Evolutionary conservation across 805 yeast species (phyloP).

Genomic region (Clavispora carvajalis): DNA sequence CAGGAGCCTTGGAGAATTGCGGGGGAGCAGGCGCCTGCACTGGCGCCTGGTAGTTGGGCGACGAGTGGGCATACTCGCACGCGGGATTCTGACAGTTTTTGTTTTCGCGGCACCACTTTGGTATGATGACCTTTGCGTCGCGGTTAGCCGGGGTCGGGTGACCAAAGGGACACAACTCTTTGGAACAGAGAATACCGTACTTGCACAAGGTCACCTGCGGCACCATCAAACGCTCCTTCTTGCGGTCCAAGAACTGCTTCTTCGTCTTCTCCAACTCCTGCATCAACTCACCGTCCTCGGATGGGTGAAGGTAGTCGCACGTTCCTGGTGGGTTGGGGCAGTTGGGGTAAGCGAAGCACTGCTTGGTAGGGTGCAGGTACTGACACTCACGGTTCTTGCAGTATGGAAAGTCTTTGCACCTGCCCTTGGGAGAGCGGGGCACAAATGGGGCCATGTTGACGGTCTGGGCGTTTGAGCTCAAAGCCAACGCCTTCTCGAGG

Average conservation of each 20-base stretch:
- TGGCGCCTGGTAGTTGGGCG: constrained; percentile 47
- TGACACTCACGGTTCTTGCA: constrained; percentile 66
- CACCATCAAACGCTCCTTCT: constrained; percentile 16
- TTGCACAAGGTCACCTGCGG: constrained; percentile 55
- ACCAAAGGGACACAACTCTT: constrained; percentile 79
- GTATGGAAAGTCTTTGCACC: constrained; percentile 69
- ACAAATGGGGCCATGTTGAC: constrained; percentile 29
- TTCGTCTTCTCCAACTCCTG: constrained; percentile 62
- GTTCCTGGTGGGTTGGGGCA: constrained; percentile 80
- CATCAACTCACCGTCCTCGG: constrained; percentile 72
- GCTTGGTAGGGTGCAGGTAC: constrained; percentile 74
- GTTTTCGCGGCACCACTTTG: constrained; percentile 75
- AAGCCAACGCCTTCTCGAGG: constrained; percentile 37
- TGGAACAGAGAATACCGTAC: constrained; percentile 70
- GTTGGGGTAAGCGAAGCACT: constrained; percentile 69
- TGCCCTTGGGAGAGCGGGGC: constrained; percentile 49
- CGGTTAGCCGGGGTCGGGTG: constrained; percentile 87
- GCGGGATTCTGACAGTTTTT: constrained; percentile 53
- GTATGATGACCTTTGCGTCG: constrained; percentile 59
- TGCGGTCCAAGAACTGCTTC: constrained; percentile 42
- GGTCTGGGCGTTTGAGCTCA: constrained; percentile 20
- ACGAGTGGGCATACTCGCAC: constrained; percentile 80
- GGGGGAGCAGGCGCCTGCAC: constrained; percentile 10
- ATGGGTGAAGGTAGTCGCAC: constrained; percentile 78
- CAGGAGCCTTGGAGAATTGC: constrained; percentile 1